Conservation (phyloP, 2,329 filamentous ascomycete genomes). For the Apiospora aurea region DNA sequence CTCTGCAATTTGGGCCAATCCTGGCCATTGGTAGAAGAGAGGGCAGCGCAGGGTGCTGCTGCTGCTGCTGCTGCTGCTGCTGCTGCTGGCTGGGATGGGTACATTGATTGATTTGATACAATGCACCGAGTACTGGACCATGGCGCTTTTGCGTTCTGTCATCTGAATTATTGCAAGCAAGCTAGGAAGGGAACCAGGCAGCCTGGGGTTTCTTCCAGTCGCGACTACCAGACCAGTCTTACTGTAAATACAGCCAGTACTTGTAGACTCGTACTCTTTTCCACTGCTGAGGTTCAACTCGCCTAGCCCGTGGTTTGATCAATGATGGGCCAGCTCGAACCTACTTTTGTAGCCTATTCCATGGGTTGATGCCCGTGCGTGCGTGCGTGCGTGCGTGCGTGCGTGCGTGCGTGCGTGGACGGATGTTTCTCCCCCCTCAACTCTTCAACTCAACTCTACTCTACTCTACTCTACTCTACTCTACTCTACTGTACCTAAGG, state of each 20-base stretch:
- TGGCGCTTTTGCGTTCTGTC: conserved; percentile 4
- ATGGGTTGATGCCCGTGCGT: conserved; percentile 8
- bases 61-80: not conserved
- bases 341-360: conserved; percentile 20
- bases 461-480: too few relatives aligned
- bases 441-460: not conserved
- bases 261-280: not conserved
- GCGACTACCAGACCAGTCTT: not conserved
- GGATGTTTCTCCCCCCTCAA: not conserved
- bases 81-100: not conserved
- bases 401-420: conserved; percentile 1
- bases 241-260: not conserved
- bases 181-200: conserved; percentile 2
- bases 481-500: not conserved
- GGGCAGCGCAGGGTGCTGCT: not conserved
- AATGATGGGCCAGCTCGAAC: conserved; percentile 22
- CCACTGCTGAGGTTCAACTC: conserved; percentile 9
- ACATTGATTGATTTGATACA: not conserved
- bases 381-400: too few relatives aligned
- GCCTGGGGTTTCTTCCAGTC: conserved; percentile 3
- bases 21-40: not conserved
- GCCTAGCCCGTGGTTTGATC: conserved; percentile 21
- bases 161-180: conserved; percentile 11
- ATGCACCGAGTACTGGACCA: not conserved
- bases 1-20: not conserved